Percentiles rank a stretch among this genome's conserved stretches.
Conservation (phyloP, 1,284 basidiomycete genomes). For the Leccinum insigne region DNA sequence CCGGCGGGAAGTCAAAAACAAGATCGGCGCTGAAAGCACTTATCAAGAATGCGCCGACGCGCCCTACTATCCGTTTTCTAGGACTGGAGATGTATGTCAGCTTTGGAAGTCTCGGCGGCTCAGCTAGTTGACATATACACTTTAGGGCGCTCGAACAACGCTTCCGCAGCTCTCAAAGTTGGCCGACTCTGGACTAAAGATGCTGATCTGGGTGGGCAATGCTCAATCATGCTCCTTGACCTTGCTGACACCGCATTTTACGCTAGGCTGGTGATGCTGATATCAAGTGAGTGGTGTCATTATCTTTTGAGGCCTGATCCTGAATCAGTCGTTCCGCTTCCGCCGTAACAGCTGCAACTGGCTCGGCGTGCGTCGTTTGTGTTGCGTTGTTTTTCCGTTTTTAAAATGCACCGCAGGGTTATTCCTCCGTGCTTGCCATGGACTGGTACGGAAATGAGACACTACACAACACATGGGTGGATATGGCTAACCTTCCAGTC, state of each 20-base stretch:
- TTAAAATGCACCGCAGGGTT: conserved; percentile 25
- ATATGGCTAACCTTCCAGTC: no score
- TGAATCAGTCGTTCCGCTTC: conserved; percentile 3
- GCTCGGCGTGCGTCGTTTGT: conserved; percentile 43
- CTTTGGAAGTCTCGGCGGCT: neutral
- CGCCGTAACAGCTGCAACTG: conserved; percentile 53
- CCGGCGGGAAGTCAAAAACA: conserved; percentile 34
- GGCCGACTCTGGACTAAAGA: conserved; percentile 43
- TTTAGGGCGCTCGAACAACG: conserved; percentile 50
- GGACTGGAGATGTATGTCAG: conserved; percentile 36
- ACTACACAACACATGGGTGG: conserved; percentile 38
- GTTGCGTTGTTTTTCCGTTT: no score
- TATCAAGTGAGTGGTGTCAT: conserved; percentile 46
- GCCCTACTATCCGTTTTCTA: conserved; percentile 40
- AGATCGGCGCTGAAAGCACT: conserved; percentile 51
- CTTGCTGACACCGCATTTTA: neutral
- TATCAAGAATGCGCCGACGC: conserved; percentile 50
- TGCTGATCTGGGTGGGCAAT: conserved; percentile 57
- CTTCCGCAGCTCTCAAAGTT: conserved; percentile 51
- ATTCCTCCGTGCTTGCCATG: conserved; percentile 57
- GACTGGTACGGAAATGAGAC: conserved; percentile 58
- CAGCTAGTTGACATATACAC: neutral
- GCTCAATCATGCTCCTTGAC: neutral
- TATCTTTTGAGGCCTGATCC: neutral
- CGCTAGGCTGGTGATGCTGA: conserved; percentile 62